Base-by-base conservation (phyloP, 768 basidiomycete species). In the Leucocoprinus leucothites region DNA sequence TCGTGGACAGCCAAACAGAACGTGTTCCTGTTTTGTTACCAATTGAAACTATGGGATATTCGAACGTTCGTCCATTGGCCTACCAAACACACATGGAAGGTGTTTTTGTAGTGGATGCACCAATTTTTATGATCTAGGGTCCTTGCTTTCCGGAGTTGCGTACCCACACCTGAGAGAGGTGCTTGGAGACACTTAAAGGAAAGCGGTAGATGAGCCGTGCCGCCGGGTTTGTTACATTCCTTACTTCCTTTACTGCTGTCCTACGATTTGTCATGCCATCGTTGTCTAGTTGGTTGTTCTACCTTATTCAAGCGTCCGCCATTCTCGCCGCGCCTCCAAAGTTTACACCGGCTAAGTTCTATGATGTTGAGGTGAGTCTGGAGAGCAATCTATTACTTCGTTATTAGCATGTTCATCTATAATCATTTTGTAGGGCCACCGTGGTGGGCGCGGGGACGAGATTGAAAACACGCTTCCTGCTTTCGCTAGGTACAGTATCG, bases 391-490 rank as follows among this genome's bases (percentile, higher is more conserved):
- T 49, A 5, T 25, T 34, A 14, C 21, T 13, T 26, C 35, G 43
- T 14, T 13, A 21, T 11, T 47, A 22, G 19, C 16, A 2, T 3
- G 1, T 22, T 36, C 8, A 38, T 47, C 19, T 34, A 1, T 24
- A 19, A 9, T 31, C 25, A 19, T 11, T n/a, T 8, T 50, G 9
- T 53, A 89, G 87, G 87, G 81, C 16, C 88, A 89, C 66, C 82
- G 89, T 48, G 90, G 90, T 28, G 84, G 86, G 58, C 79, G 90
- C 65, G 89, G 89, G 16, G 84, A 87, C 64, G 80, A 82, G 3
- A 75, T 86, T 28, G 89, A 92, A 71, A 91, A 79, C 63, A 85
- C 81, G 11, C 71, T 91, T 24, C 85, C 85, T 1, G 79, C 82
- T 57, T 91, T 91, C 68, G 89, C 89, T 56, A 88, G 87, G 88